These are phyloP conservation scores for Vigna radiata DNA, from an alignment of 306 rosid species.

Conservation along the genomic window DNA sequence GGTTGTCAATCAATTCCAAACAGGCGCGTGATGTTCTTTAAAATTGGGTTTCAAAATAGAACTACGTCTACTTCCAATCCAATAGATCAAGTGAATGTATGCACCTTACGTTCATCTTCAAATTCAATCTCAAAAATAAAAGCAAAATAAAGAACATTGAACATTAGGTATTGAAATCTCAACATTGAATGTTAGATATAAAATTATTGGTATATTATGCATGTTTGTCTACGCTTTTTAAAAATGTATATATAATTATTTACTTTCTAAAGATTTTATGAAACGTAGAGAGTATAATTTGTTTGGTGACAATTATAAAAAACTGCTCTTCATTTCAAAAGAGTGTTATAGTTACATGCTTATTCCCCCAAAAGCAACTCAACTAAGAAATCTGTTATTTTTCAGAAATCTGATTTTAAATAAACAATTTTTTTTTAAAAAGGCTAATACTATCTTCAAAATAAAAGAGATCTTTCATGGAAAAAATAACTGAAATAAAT, in stretches of 20 bases:
- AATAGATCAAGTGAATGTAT: conserved; percentile 24
- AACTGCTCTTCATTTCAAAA: no score
- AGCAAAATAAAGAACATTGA: conserved; percentile 33
- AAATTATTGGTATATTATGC: background rate
- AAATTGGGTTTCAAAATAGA: conserved; percentile 36
- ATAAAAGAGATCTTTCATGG: background rate
- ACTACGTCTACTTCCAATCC: conserved; percentile 26
- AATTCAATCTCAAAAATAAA: conserved; percentile 36
- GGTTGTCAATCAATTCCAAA: conserved; percentile 18
- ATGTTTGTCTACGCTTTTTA: background rate
- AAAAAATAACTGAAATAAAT: background rate
- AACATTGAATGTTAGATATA: background rate
- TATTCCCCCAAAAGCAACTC: no score
- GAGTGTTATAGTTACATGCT: no score
- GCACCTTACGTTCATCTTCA: conserved; percentile 30
- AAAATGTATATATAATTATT: background rate
- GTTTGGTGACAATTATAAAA: background rate
- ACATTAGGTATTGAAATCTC: conserved; percentile 37
- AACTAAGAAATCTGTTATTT: background rate
- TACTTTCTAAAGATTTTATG: background rate
- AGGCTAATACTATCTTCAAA: background rate
- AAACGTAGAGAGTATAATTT: background rate
- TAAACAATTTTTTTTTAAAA: no score
- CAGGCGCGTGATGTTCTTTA: conserved; percentile 8
- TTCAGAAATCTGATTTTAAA: background rate